A percentile compares a stretch with the other conserved stretches of the same genome.
phyloP scores from a whole-genome alignment of 352 stramenopile species.

The Pythium periplocum region DNA sequence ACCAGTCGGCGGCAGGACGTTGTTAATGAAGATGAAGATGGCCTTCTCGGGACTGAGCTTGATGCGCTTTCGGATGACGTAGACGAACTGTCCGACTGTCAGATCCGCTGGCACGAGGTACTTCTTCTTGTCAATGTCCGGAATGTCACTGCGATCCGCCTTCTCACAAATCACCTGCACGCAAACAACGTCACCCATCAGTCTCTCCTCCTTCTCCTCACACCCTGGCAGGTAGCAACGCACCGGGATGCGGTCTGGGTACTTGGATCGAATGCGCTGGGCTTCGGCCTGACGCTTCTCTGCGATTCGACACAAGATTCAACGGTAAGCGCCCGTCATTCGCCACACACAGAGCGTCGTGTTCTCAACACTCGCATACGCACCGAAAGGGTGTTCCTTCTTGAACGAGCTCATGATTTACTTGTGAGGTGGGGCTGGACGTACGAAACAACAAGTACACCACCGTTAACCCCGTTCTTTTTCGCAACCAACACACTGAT shows the following conservation, averaged over 20 bases:
- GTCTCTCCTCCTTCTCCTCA: not conserved
- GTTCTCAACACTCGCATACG: slow-evolving; percentile 6
- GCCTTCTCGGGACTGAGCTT: slow-evolving; percentile 96
- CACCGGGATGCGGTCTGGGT: slow-evolving; percentile 97
- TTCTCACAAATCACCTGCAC: slow-evolving; percentile 89
- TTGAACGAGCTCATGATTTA: slow-evolving; percentile 85
- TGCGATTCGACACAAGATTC: slow-evolving; percentile 19
- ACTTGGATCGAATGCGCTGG: slow-evolving; percentile 97
- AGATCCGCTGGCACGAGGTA: slow-evolving; percentile 96
- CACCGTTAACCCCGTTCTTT: no score
- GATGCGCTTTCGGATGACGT: slow-evolving; percentile 99
- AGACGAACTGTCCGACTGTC: slow-evolving; percentile 98
- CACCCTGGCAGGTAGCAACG: slow-evolving; percentile 4
- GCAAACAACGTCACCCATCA: slow-evolving; percentile 1
- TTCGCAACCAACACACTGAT: no score
- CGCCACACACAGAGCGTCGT: not conserved
- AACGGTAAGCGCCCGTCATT: not conserved
- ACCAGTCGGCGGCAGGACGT: slow-evolving; percentile 96
- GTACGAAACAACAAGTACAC: no score
- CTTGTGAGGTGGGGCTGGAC: no score
- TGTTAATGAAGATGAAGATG: slow-evolving; percentile 99
- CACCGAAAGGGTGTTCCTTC: slow-evolving; percentile 88
- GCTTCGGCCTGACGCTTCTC: slow-evolving; percentile 98
- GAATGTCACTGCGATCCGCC: slow-evolving; percentile 96
- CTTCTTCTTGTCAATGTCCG: slow-evolving; percentile 99